Conservation (phyloP, 2,329 filamentous ascomycete species). For the Calonectria leucothoes region DNA sequence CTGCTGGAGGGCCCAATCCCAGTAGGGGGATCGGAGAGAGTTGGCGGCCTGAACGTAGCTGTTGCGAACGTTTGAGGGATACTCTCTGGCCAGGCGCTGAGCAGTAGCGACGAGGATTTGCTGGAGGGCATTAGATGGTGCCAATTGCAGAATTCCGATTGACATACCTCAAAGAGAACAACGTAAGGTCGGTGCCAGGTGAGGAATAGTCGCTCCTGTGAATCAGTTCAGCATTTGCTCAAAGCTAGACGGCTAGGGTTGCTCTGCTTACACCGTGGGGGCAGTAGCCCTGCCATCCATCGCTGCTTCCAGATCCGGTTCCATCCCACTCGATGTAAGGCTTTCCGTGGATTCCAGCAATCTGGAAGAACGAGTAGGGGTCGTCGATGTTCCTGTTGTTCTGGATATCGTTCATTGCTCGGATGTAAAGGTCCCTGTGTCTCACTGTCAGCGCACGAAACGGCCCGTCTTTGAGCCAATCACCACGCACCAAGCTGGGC, state of each 20-base stretch:
- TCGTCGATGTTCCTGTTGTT: constrained; percentile 52
- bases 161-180: constrained; percentile 63
- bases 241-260: background rate
- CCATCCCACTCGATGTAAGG: constrained; percentile 57
- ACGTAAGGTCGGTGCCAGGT: constrained; percentile 69
- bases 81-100: constrained; percentile 57
- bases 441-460: constrained; percentile 21
- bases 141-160: background rate
- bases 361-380: constrained; percentile 61
- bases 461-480: background rate
- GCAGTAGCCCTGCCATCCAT: constrained; percentile 56
- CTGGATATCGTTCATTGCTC: constrained; percentile 57
- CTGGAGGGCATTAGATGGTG: constrained; percentile 45
- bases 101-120: constrained; percentile 63
- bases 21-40: constrained; percentile 61
- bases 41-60: constrained; percentile 59
- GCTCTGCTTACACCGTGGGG: constrained; percentile 55
- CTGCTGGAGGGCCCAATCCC: constrained; percentile 63
- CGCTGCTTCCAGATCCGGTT: constrained; percentile 45
- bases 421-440: constrained; percentile 63
- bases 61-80: constrained; percentile 47
- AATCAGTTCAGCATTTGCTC: constrained; percentile 8
- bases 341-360: constrained; percentile 56
- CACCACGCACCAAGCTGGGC: constrained; percentile 56
- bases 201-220: constrained; percentile 60